Evolutionary conservation across 768 basidiomycete genomes (phyloP).

Genomic region (Phaeotremella skinneri): DNA sequence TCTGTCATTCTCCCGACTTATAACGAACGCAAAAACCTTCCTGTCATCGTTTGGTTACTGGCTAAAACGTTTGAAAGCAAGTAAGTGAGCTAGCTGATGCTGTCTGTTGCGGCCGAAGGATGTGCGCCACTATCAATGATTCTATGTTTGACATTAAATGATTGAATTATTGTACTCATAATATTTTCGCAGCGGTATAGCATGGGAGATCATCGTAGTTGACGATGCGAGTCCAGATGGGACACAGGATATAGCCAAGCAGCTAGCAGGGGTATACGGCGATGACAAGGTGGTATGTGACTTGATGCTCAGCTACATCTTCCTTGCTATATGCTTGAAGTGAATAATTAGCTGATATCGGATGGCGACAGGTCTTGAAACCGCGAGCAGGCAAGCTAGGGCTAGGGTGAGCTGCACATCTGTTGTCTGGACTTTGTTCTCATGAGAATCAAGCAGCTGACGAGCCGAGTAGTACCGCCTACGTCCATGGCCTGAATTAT

Average conservation of each 20-base stretch:
- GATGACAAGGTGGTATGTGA: conserved; percentile 72
- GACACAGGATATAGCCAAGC: conserved; percentile 79
- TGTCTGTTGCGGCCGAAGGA: too few species aligned
- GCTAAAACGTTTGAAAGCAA: conserved; percentile 72
- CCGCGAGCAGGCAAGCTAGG: conserved; percentile 88
- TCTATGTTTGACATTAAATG: too few species aligned
- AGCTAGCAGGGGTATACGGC: conserved; percentile 76
- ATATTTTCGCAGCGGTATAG: conserved; percentile 58
- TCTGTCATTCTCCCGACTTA: conserved; percentile 92
- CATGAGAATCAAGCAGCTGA: neutral
- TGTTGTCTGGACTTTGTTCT: neutral
- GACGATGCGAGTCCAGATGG: conserved; percentile 92
- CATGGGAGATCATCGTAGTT: conserved; percentile 86
- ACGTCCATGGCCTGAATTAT: conserved; percentile 86
- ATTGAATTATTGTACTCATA: neutral
- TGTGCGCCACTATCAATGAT: too few species aligned
- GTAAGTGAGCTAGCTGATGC: conserved; percentile 55
- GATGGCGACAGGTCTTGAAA: conserved; percentile 63
- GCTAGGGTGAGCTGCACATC: conserved; percentile 63
- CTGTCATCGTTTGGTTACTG: conserved; percentile 80
- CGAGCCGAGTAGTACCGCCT: conserved; percentile 67
- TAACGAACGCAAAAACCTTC: conserved; percentile 88
- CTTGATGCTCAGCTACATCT: conserved; percentile 12
- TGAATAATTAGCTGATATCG: conserved; percentile 3
- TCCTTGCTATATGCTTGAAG: neutral